Evolutionary conservation across 2,329 filamentous ascomycete genomes (phyloP), one percentile per base, ranked within the genome.

Genomic region (Rutstroemia sydowiana): DNA sequence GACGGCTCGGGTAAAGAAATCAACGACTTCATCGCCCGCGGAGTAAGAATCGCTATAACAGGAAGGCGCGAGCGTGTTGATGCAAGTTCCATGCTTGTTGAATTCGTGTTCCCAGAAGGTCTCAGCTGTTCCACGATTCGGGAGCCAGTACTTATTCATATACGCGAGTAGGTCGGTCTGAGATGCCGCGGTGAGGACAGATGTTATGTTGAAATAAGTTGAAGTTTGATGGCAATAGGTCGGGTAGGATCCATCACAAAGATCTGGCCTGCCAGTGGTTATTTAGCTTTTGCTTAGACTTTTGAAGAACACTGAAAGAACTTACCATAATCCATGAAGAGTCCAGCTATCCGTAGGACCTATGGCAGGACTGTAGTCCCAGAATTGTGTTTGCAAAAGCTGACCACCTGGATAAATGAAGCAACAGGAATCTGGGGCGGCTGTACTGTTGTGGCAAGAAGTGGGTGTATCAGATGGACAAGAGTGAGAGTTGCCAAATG

Each of bases 331-430:
- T 70, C 85, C 85, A 63, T 89, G 86, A 37, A 88, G 76, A 1
- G 84, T 88, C 85, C 85, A 91, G 5, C 79, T 82, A 63, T 88
- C 77, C 45, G 68, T 69, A 2, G 86, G 85, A 0, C 87, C 65
- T 6, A 81, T 75, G 1, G 77, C 71, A 1, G 85, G 85, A 55
- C 76, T 68, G 1, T 80, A 78, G 63, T 90, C 85, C 86, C 87
- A 90, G 70, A 90, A 90, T 60, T 90, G 86, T 1, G 87, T 90
- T 67, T 81, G 79, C 5, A 90, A 74, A 45, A 90, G 71, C 56
- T 87, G 79, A 2, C 87, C 87, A 5, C 84, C 82, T 0, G 86
- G 85, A 21, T 80, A 75, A 62, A 86, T 86, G 71, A 89, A 86
- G 69, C 87, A 91, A 71, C 87, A 91, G 6, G 82, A 77, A 61